These are phyloP conservation scores for Clavispora santaluciae DNA, from an alignment of 805 yeast species.

Conservation along the genomic window DNA sequence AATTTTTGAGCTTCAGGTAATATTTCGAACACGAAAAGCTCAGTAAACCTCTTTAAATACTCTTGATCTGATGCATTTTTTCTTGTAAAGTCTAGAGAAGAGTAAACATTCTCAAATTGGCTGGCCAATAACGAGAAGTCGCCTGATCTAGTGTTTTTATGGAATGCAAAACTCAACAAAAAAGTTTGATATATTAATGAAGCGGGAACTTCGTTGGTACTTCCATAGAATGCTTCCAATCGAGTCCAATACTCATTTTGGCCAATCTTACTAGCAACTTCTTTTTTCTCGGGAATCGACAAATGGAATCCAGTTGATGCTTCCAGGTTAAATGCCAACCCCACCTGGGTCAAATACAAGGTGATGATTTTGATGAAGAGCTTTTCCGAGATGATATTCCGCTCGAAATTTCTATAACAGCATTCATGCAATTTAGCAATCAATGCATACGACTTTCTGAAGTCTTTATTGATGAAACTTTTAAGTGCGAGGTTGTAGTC, in stretches of 20 bases:
- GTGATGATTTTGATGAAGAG: conserved; percentile 31
- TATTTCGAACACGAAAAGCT: conserved; percentile 32
- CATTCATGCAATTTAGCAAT: conserved; percentile 19
- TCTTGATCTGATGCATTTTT: conserved; percentile 7
- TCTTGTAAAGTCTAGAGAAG: conserved; percentile 4
- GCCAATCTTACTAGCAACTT: conserved; percentile 12
- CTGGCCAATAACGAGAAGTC: conserved; percentile 7
- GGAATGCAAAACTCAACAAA: conserved; percentile 26
- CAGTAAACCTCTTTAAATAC: conserved; percentile 22
- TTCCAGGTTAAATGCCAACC: conserved; percentile 16
- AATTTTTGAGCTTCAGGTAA: conserved; percentile 27
- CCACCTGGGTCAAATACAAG: conserved; percentile 33
- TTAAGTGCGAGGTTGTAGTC: conserved; percentile 34
- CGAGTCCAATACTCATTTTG: conserved; percentile 16
- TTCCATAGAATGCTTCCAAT: conserved; percentile 18
- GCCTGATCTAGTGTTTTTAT: conserved; percentile 11
- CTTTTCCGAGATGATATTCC: conserved; percentile 22
- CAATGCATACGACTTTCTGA: conserved; percentile 28
- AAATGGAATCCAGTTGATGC: conserved; percentile 3
- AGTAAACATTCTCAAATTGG: conserved; percentile 13
- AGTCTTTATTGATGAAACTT: conserved; percentile 35
- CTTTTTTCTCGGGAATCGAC: conserved; percentile 6
- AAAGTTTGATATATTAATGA: conserved; percentile 31
- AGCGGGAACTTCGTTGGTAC: conserved; percentile 21
- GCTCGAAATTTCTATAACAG: conserved; percentile 17